Evolutionary conservation across 352 stramenopile species (phyloP).

Genomic region (Phytophthora fragariae): DNA sequence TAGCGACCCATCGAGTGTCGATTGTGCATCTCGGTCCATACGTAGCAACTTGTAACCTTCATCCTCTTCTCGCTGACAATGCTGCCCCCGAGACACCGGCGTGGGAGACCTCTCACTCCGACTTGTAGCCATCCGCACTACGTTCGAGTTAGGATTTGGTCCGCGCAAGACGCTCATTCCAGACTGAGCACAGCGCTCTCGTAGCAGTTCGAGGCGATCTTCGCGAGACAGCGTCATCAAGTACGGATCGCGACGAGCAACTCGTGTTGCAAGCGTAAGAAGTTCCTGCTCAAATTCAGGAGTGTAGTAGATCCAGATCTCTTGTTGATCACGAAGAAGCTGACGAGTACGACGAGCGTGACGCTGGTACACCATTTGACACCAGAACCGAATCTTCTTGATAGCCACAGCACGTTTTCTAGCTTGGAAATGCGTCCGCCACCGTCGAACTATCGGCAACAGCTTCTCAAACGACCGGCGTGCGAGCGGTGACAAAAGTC

Average conservation of each 20-base stretch:
- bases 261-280: constrained; percentile 58
- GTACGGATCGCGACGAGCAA: constrained; percentile 67
- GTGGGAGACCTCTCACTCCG: constrained; percentile 2
- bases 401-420: constrained; percentile 73
- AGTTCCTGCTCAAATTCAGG: constrained; percentile 59
- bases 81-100: constrained; percentile 3
- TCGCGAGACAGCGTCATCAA: constrained; percentile 58
- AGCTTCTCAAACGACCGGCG: constrained; percentile 60
- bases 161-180: constrained; percentile 67
- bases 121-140: constrained; percentile 29
- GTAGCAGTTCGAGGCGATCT: constrained; percentile 55
- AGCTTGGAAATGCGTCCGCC: constrained; percentile 56
- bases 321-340: constrained; percentile 61
- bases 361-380: constrained; percentile 75
- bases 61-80: constrained; percentile 30
- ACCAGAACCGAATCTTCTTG: constrained; percentile 85
- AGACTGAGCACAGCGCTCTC: constrained; percentile 55
- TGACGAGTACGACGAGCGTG: constrained; percentile 62
- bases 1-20: constrained; percentile 19
- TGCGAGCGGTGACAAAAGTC: constrained; percentile 37
- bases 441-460: constrained; percentile 60
- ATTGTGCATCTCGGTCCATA: constrained; percentile 28
- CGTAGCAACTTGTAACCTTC: constrained; percentile 30
- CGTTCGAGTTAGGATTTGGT: constrained; percentile 45
- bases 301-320: constrained; percentile 84